Evolutionary conservation across 1,139 yeast species (phyloP), one percentile per base, ranked within the genome.

Genomic region (Candida sanyaensis): DNA sequence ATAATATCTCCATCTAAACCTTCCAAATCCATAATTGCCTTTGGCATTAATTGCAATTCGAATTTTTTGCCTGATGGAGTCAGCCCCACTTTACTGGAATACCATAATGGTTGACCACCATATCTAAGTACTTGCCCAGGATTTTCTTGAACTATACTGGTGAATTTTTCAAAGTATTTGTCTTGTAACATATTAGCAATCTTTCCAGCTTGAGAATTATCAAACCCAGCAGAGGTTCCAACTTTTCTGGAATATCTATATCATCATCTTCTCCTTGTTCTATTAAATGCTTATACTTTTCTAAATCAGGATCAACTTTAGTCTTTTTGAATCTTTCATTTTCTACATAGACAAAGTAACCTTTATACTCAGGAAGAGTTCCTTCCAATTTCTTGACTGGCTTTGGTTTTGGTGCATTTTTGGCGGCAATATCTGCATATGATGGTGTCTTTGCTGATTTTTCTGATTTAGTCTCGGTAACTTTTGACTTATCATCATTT

Each of bases 11-110:
- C 44, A 9, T 59, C 58, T 10, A 53, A 47, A 24, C 71, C 73
- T 62, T 93, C 98, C 43, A 93, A 75, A 57, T 89, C 93, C 53
- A 89, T 74, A 46, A 93, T 92, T 46, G 92, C 82, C 63, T 89
- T 89, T 5, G 99, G 99, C 98, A 93, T 92, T 48, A 93, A 67
- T 64, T 93, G 99, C 48, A 92, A 70, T 65, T 93, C 99, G 58
- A 90, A 88, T 23, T 78, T 78, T 13, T 24, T 36, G 12, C 28
- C 39, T 10, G 39, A 9, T 23, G 39, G 39, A 6, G 78, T 78
- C 3, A 82, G 69, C 1, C 71, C 75, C 51, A 85, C 91, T 46
- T 76, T 77, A 1, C 88, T 82, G 33, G 86, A 80, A 64, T 88
- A 91, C 26, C 88, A 67, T 32, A 92, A 68, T 5, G 97, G 97